Evolutionary conservation across 305 asterid species (phyloP).

Genomic region (Andrographis paniculata): DNA sequence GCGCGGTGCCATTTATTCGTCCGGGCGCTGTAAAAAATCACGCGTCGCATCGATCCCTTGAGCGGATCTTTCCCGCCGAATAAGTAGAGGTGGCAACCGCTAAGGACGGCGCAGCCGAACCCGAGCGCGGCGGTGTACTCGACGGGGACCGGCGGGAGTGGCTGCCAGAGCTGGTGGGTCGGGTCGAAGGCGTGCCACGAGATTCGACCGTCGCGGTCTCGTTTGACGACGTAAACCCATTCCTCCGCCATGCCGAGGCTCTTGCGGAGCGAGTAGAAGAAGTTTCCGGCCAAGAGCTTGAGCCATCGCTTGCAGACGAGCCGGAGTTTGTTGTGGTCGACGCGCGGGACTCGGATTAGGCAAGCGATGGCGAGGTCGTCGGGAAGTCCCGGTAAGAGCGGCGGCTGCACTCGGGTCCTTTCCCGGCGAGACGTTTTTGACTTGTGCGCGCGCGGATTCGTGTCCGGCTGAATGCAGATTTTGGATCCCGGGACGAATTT

Average conservation of each 20-base stretch:
- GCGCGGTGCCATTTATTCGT: conserved; percentile 96
- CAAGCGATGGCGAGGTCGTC: conserved; percentile 98
- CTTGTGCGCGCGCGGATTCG: conserved; percentile 78
- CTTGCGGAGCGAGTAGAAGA: conserved; percentile 75
- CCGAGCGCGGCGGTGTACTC: conserved; percentile 86
- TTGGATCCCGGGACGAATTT: conserved; percentile 88
- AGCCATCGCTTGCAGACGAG: conserved; percentile 88
- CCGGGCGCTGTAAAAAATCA: conserved; percentile 80
- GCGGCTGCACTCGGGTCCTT: conserved; percentile 74
- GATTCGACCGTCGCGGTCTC: conserved; percentile 82
- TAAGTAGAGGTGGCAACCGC: conserved; percentile 85
- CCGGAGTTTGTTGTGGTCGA: conserved; percentile 80
- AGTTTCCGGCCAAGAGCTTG: conserved; percentile 81
- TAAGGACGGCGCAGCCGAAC: conserved; percentile 91
- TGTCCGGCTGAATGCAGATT: conserved; percentile 85
- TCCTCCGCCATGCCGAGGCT: conserved; percentile 92
- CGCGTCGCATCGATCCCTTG: conserved; percentile 86
- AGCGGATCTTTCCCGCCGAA: conserved; percentile 88
- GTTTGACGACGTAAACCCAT: conserved; percentile 79
- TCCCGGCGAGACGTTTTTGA: conserved; percentile 61
- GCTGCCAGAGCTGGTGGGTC: conserved; percentile 81
- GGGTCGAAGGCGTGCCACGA: conserved; percentile 98
- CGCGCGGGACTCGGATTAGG: conserved; percentile 86
- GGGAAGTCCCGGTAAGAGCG: conserved; percentile 89
- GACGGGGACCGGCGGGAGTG: conserved; percentile 84